phyloP scores from a whole-genome alignment of 2,329 filamentous ascomycete genomes.

The Coleophoma eucalyptorum region DNA sequence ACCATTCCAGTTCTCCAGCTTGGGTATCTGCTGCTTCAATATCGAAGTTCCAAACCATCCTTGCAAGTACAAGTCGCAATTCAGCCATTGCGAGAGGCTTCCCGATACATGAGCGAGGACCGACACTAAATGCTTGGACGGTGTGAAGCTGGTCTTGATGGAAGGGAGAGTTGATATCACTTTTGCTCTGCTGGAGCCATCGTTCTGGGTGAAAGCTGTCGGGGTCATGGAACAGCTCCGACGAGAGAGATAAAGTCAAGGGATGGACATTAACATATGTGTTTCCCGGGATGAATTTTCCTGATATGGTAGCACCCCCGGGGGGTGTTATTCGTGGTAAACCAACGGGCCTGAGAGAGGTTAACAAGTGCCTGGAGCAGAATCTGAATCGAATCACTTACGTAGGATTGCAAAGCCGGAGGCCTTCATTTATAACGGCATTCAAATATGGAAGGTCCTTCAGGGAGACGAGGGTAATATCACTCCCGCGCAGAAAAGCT shows the following conservation, averaged over 20 bases:
- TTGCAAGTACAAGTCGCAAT: no score
- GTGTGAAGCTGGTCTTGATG: conserved; percentile 1
- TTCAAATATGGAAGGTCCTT: conserved; percentile 29
- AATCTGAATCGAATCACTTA: no score
- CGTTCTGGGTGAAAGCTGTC: conserved; percentile 15
- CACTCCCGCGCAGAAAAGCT: conserved; percentile 28
- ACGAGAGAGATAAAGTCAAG: background rate
- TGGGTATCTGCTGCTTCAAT: no score
- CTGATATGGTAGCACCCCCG: conserved; percentile 4
- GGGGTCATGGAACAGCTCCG: conserved; percentile 8
- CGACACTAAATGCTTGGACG: conserved; percentile 3
- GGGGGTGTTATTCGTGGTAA: conserved; percentile 10
- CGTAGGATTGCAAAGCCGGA: conserved; percentile 37
- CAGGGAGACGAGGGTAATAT: conserved; percentile 34
- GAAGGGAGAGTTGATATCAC: no score
- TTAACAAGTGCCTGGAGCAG: conserved; percentile 3
- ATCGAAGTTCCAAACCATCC: no score
- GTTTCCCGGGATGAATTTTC: no score
- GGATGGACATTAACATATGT: background rate
- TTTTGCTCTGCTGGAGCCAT: conserved; percentile 25
- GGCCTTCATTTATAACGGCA: conserved; percentile 36
- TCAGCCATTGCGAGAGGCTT: no score
- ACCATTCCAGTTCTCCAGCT: no score
- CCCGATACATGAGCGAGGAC: conserved; percentile 6
- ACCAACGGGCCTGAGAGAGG: conserved; percentile 9